Base-by-base conservation (phyloP, 2,329 filamentous ascomycete species). In the Calonectria montana region DNA sequence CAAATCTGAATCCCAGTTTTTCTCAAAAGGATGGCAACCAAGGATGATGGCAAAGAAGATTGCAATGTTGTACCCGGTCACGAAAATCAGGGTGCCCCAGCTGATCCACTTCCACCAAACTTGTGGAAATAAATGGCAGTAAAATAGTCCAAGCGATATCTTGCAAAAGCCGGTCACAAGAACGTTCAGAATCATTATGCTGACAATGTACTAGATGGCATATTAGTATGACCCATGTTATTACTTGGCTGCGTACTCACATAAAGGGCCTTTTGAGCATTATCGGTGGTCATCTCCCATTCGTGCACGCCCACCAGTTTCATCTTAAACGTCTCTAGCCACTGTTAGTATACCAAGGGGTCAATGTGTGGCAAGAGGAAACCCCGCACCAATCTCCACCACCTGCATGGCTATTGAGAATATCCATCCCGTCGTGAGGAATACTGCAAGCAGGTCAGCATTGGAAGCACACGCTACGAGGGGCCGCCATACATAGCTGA, bases 11-110 rank as follows among this genome's bases (percentile, higher is more conserved):
- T 83, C 78, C 77, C 80, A 85, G 35, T 59, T 59, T 13, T 35
- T 59, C 23, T 39, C n/a, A 39, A 59, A 59, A 1, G 53, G 53
- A 7, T 59, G 8, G 76, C 77, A 16, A 75, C 80, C 6, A 73
- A 48, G 15, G 84, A 59, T 0, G 82, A 83, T 1, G 70, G 76
- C 71, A 83, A 85, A 6, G 81, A 79, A 62, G 84, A 81, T 39
- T 12, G 37, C 53, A 10, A 39, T 13, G 25, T 59, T 59, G 53
- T 39, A 59, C 12, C 53, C 25, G 31, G 21, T 35, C 18, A 59
- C 53, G 37, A 59, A 59, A 7, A 39, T 39, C 4, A 59, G 12
- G 21, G 23, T 23, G 12, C 31, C 23, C 35, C 53, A 59, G 21
- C 53, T 59, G 7, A 59, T 37, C 53, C 53, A 39, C 21, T 59